A percentile compares a stretch with the other conserved stretches of the same genome.
These are phyloP conservation scores for Diaporthe vexans DNA, from an alignment of 2,329 filamentous ascomycete genomes.

Conservation along the genomic window DNA sequence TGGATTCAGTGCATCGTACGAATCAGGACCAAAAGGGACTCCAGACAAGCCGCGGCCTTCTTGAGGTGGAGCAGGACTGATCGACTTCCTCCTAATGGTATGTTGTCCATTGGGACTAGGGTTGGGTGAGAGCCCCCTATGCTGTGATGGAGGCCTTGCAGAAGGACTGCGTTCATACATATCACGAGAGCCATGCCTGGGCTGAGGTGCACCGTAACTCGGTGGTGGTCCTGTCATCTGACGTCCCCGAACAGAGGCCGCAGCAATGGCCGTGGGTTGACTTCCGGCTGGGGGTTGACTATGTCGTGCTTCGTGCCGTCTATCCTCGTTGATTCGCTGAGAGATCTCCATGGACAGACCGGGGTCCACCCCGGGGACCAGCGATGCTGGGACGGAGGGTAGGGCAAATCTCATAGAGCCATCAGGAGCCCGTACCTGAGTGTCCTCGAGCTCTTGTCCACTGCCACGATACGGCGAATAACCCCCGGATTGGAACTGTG, in stretches of 20 bases:
- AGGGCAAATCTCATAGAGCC: slow-evolving; percentile 34
- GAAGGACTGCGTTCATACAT: slow-evolving; percentile 57
- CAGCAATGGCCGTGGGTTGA: slow-evolving; percentile 48
- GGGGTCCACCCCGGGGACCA: slow-evolving; percentile 74
- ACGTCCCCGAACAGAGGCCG: slow-evolving; percentile 59
- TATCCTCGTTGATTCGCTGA: slow-evolving; percentile 70
- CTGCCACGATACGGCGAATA: slow-evolving; percentile 48
- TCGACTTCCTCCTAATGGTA: slow-evolving; percentile 77
- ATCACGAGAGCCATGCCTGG: slow-evolving; percentile 41
- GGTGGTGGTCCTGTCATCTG: slow-evolving; percentile 51
- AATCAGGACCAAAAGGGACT: slow-evolving; percentile 81
- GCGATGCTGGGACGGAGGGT: slow-evolving; percentile 64
- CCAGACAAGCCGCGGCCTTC: slow-evolving; percentile 68
- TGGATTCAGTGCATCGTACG: slow-evolving; percentile 81
- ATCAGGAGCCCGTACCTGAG: slow-evolving; percentile 37
- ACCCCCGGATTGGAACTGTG: slow-evolving; percentile 49
- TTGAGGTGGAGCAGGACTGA: slow-evolving; percentile 75
- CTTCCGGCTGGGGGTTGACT: slow-evolving; percentile 49
- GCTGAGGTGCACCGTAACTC: slow-evolving; percentile 48
- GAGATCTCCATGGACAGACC: slow-evolving; percentile 68
- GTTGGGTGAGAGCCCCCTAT: slow-evolving; percentile 49
- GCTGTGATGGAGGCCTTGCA: slow-evolving; percentile 49
- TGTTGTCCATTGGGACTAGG: slow-evolving; percentile 60
- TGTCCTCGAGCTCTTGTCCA: slow-evolving; percentile 53
- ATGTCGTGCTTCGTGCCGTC: slow-evolving; percentile 62